These are phyloP conservation scores for Phytophthora boehmeriae DNA, from an alignment of 352 stramenopile species.

Conservation along the genomic window DNA sequence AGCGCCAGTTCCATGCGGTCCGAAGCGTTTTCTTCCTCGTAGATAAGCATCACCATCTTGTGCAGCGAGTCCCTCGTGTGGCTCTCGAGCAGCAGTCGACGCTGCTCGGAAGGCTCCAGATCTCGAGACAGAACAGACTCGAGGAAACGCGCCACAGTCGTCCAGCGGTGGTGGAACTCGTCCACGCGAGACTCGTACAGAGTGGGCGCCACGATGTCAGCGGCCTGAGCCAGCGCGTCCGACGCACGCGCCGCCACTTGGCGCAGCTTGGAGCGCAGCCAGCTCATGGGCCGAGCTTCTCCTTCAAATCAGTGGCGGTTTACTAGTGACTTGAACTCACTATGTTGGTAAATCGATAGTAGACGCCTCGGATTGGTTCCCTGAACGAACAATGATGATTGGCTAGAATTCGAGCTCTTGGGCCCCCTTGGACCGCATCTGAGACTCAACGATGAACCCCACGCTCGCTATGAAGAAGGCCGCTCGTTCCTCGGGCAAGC, in stretches of 20 bases:
- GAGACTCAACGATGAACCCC: no score
- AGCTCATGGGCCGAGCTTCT: constrained; percentile 46
- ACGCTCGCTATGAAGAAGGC: no score
- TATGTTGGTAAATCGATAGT: no score
- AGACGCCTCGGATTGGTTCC: no score
- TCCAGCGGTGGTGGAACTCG: constrained; percentile 89
- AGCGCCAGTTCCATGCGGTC: constrained; percentile 72
- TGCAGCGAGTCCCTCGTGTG: constrained; percentile 84
- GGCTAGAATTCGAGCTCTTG: no score
- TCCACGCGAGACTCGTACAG: constrained; percentile 84
- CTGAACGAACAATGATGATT: no score
- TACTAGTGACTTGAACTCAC: no score
- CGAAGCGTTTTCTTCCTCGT: constrained; percentile 79
- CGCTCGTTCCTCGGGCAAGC: no score
- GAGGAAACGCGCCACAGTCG: constrained; percentile 76
- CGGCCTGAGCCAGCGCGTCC: constrained; percentile 73
- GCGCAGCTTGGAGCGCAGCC: constrained; percentile 81
- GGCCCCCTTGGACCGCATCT: no score
- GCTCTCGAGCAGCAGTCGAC: constrained; percentile 76
- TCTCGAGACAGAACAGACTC: constrained; percentile 73
- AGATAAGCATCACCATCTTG: constrained; percentile 88
- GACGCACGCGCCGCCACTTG: constrained; percentile 76
- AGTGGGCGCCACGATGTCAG: constrained; percentile 77
- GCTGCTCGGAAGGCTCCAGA: constrained; percentile 70
- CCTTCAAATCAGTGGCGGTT: no score